Evolutionary conservation across 2,329 filamentous ascomycete genomes (phyloP).

Genomic region (Calycina herbarum): DNA sequence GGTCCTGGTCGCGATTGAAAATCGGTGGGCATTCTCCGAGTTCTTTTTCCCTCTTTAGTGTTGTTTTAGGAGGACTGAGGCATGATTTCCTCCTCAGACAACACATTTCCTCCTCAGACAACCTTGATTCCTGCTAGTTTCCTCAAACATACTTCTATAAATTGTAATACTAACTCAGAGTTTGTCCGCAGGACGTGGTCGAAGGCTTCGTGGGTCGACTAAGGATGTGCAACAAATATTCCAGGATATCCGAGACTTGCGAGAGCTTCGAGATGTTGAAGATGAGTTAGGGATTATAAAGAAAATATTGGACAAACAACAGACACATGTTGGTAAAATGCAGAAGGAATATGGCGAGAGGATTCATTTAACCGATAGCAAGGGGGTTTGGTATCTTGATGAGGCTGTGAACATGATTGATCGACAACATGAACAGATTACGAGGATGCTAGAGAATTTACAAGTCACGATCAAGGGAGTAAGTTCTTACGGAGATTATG

Average conservation of each 20-base stretch:
- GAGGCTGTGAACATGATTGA: not conserved
- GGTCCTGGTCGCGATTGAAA: not conserved
- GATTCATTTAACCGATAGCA: not conserved
- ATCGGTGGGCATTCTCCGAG: not conserved
- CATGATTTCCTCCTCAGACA: too few relatives aligned
- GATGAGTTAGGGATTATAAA: not conserved
- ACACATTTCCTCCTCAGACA: too few relatives aligned
- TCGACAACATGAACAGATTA: not conserved
- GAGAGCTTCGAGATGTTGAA: not conserved
- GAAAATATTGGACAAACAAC: not conserved
- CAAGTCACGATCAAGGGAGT: not conserved
- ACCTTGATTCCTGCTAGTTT: too few relatives aligned
- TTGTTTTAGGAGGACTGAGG: too few relatives aligned
- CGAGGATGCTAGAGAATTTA: not conserved
- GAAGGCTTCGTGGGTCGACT: not conserved
- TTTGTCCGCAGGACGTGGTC: not conserved
- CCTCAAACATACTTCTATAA: too few relatives aligned
- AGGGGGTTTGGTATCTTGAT: not conserved
- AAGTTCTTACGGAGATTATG: not conserved
- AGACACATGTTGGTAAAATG: not conserved
- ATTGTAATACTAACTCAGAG: too few relatives aligned
- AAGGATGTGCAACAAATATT: not conserved
- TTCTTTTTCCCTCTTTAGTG: too few relatives aligned
- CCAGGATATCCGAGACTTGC: not conserved
- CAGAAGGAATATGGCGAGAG: slow-evolving; percentile 1